Evolutionary conservation across 371 early-diverging fungal species (phyloP), one percentile per base, ranked within the genome.

Genomic region (Syncephalastrum racemosum): DNA sequence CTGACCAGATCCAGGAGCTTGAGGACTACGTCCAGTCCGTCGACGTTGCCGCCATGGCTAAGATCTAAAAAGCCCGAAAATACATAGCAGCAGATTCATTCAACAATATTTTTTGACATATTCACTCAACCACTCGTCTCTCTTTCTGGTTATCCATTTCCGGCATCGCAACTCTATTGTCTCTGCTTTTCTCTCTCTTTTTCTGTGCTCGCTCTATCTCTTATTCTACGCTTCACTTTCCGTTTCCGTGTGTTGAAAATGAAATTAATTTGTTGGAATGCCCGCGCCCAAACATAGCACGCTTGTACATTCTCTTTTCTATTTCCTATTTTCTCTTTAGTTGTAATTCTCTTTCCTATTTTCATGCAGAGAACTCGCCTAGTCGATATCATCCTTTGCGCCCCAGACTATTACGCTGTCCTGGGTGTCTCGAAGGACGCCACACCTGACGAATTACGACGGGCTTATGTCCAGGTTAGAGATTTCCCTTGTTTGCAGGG

Each of bases 11-110:
- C 71, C 59, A 59, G 22, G 89, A 67, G 40, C 81, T 88, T 58
- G 94, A 91, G 74, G 96, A 95, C 75, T 83, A 79, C 64, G 90
- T 94, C 67, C 97, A 97, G 83, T 92, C 92, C 67, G 92, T 95
- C 65, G 97, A 97, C 74, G 79, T 95, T 72, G 90, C 85, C 71
- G 82, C 94, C 50, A 92, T 95, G 90, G 89, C 90, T 80, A 95
- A 95, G 89, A 83, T 95, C 80, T 95, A 93, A 92, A 48, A 50
- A 60, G 19, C 42, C 42, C 43, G 14, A 24, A 18, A 22, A 42
- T 42, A 45, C 22, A 19, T 45, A 45, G 46, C 22, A 45, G 16
- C 46, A 16, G 22, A 19, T 45, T 45, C 22, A 16, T 45, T 45
- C 46, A 45, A 45, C 16, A 45, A 16, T 45, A 45, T 45, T 45